These are phyloP conservation scores for Leishmania gerbilli DNA, from an alignment of 208 protist species.

Conservation along the genomic window DNA sequence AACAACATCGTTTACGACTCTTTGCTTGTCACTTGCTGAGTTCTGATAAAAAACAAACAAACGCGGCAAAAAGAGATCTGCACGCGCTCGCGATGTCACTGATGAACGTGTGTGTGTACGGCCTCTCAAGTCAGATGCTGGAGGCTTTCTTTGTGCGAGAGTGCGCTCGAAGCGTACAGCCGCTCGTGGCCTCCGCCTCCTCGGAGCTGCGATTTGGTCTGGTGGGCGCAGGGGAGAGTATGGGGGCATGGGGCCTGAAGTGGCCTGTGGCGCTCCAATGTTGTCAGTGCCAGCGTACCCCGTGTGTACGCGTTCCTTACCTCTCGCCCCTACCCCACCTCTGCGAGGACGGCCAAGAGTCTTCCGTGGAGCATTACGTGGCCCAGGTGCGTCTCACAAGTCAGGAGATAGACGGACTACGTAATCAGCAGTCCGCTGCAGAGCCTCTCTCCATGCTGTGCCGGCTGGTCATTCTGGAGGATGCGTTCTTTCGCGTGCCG, in stretches of 20 bases:
- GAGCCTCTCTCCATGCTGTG: slow-evolving; percentile 16
- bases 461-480: slow-evolving; percentile 39
- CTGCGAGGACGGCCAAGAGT: not conserved
- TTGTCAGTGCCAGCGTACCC: slow-evolving; percentile 10
- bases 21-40: not conserved
- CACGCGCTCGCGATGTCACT: slow-evolving; percentile 1
- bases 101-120: slow-evolving; percentile 39
- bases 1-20: not conserved
- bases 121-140: slow-evolving; percentile 25
- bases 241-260: slow-evolving; percentile 54
- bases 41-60: not conserved
- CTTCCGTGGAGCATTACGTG: slow-evolving; percentile 25
- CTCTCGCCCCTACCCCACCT: not conserved
- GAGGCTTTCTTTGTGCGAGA: slow-evolving; percentile 33
- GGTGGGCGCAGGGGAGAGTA: slow-evolving; percentile 30
- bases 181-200: slow-evolving; percentile 19
- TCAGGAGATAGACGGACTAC: slow-evolving; percentile 3
- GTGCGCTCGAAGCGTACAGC: slow-evolving; percentile 22
- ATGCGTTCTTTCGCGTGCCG: slow-evolving; percentile 16
- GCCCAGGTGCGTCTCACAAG: slow-evolving; percentile 21
- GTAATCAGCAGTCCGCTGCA: not conserved
- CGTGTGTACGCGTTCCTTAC: slow-evolving; percentile 10
- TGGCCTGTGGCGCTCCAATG: slow-evolving; percentile 41
- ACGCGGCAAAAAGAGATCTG: not conserved
- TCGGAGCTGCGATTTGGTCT: slow-evolving; percentile 51